phyloP scores from a whole-genome alignment of 1,139 yeast species.

The Lodderomyces beijingensis region DNA sequence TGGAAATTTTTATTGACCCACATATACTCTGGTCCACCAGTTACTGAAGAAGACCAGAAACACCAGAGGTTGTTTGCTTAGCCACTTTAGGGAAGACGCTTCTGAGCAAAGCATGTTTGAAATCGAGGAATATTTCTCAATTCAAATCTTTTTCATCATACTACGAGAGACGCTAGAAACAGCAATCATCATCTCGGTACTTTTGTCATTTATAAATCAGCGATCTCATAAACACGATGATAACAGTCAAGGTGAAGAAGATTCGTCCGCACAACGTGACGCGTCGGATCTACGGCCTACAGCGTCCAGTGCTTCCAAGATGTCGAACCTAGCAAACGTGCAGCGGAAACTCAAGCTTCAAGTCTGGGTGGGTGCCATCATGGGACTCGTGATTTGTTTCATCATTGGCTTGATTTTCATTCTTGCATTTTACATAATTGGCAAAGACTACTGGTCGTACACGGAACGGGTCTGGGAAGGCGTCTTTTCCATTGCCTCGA shows the following conservation, averaged over 20 bases:
- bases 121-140: conserved; percentile 55
- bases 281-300: not conserved
- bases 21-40: no score
- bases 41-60: no score
- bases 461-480: conserved; percentile 95
- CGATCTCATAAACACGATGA: conserved; percentile 20
- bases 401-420: conserved; percentile 74
- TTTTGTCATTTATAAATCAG: conserved; percentile 76
- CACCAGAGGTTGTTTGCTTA: no score
- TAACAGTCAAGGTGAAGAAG: not conserved
- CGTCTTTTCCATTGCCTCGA: conserved; percentile 72
- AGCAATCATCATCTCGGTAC: conserved; percentile 79
- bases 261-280: not conserved
- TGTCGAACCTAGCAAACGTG: conserved; percentile 10
- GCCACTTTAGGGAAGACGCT: no score
- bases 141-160: conserved; percentile 82
- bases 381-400: conserved; percentile 72
- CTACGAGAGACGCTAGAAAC: conserved; percentile 85
- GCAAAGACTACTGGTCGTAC: conserved; percentile 75
- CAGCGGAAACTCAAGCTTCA: conserved; percentile 48
- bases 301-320: not conserved
- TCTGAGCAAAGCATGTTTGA: conserved; percentile 14
- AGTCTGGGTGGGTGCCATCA: conserved; percentile 79
- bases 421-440: conserved; percentile 68
- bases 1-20: no score